Conservation (phyloP, 805 yeast genomes). For the Zygosaccharomyces bailii region DNA sequence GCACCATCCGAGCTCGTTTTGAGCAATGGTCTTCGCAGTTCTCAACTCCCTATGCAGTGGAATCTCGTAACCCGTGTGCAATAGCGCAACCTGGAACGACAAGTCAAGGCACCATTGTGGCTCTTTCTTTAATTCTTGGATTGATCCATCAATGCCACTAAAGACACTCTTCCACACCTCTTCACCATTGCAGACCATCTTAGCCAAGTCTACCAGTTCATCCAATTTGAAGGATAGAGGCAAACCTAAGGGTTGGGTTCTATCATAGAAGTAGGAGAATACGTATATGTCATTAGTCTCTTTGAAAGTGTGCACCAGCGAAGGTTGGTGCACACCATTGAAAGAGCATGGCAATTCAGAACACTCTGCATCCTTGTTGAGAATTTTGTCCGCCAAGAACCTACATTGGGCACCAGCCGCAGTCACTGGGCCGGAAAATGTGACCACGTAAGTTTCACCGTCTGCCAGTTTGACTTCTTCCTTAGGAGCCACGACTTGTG, state of each 20-base stretch:
- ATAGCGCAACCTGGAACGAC: constrained; percentile 81
- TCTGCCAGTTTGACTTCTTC: constrained; percentile 57
- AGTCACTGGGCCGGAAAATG: constrained; percentile 60
- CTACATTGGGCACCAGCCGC: constrained; percentile 85
- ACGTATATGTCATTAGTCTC: constrained; percentile 74
- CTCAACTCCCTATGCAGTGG: constrained; percentile 85
- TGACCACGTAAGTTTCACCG: constrained; percentile 48
- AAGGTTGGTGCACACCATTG: constrained; percentile 97
- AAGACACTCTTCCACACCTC: constrained; percentile 66
- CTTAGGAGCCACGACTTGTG: constrained; percentile 57
- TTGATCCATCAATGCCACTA: constrained; percentile 62
- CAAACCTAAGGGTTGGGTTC: constrained; percentile 92
- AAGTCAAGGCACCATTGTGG: constrained; percentile 95
- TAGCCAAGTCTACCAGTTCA: constrained; percentile 79
- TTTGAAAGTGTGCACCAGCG: constrained; percentile 72
- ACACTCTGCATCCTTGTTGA: constrained; percentile 83
- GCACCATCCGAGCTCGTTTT: constrained; percentile 97
- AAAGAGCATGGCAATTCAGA: constrained; percentile 80
- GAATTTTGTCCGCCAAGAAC: constrained; percentile 70
- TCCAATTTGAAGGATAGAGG: constrained; percentile 82
- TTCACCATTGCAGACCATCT: constrained; percentile 81
- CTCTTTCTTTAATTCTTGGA: constrained; percentile 63
- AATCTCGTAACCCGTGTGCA: constrained; percentile 96
- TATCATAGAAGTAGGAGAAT: constrained; percentile 93
- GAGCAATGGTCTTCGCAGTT: constrained; percentile 85